These are phyloP conservation scores for Mortierella sp. DNA, from an alignment of 371 early-diverging fungal species.

Conservation along the genomic window DNA sequence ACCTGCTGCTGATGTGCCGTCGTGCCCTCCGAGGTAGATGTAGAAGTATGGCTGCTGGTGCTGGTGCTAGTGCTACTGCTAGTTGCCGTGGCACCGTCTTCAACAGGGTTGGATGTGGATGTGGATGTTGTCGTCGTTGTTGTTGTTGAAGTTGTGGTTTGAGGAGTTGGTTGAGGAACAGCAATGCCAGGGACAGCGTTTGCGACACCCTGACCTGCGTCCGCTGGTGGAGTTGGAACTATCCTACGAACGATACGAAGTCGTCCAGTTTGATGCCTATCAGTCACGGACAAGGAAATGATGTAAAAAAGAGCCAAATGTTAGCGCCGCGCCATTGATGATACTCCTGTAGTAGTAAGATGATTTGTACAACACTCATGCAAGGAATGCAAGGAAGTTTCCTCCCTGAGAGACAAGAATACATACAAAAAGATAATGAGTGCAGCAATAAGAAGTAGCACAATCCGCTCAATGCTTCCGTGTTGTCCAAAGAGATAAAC, in stretches of 20 bases:
- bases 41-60: background rate
- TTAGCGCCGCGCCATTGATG: background rate
- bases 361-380: background rate
- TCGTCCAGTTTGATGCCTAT: constrained; percentile 60
- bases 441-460: constrained; percentile 55
- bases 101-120: background rate
- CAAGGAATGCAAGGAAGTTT: background rate
- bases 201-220: constrained; percentile 22
- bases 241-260: constrained; percentile 58
- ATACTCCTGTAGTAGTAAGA: background rate
- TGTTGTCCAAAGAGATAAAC: constrained; percentile 61
- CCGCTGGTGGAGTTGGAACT: constrained; percentile 27
- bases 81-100: background rate
- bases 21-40: background rate
- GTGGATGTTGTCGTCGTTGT: constrained; percentile 22
- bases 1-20: background rate
- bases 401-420: background rate
- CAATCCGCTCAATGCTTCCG: constrained; percentile 59
- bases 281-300: background rate
- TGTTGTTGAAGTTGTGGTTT: constrained; percentile 21
- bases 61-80: background rate
- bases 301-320: background rate
- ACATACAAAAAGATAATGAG: constrained; percentile 60
- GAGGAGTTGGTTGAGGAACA: constrained; percentile 11
- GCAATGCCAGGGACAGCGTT: background rate